Conservation (phyloP, 1,284 basidiomycete species). For the Sporisorium scitamineum region DNA sequence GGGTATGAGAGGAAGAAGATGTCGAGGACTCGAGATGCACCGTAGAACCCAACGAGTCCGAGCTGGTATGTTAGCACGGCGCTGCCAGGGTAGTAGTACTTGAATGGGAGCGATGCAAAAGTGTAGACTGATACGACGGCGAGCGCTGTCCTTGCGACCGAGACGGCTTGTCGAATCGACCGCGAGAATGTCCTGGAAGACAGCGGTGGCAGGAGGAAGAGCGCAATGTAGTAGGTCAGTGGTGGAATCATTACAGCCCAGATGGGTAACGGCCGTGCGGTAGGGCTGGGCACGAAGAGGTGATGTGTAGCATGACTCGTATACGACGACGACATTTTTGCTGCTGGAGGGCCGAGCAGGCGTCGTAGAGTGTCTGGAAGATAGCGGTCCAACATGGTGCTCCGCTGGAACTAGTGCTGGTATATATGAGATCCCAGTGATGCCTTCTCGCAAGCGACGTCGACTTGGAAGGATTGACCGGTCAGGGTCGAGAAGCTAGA, state of each 20-base stretch:
- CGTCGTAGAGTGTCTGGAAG: conserved; percentile 11
- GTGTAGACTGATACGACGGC: conserved; percentile 37
- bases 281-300: conserved; percentile 33
- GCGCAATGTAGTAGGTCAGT: conserved; percentile 49
- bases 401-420: not conserved
- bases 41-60: conserved; percentile 48
- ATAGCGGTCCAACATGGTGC: conserved; percentile 11
- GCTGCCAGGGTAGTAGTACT: conserved; percentile 47
- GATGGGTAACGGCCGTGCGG: conserved; percentile 31
- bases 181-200: conserved; percentile 25
- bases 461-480: conserved; percentile 7
- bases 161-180: conserved; percentile 7
- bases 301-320: conserved; percentile 27
- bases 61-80: conserved; percentile 55
- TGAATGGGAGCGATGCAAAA: conserved; percentile 42
- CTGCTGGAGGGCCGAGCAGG: conserved; percentile 7
- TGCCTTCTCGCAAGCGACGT: not conserved
- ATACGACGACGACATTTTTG: conserved; percentile 27
- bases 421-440: conserved; percentile 9
- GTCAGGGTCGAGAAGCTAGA: conserved; percentile 1
- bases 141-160: conserved; percentile 8
- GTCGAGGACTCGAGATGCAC: conserved; percentile 45
- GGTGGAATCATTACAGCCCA: conserved; percentile 47
- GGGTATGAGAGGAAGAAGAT: conserved; percentile 55
- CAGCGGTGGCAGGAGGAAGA: conserved; percentile 42